phyloP scores from a whole-genome alignment of 2,329 filamentous ascomycete genomes.

The Phaeosphaeria sp. region DNA sequence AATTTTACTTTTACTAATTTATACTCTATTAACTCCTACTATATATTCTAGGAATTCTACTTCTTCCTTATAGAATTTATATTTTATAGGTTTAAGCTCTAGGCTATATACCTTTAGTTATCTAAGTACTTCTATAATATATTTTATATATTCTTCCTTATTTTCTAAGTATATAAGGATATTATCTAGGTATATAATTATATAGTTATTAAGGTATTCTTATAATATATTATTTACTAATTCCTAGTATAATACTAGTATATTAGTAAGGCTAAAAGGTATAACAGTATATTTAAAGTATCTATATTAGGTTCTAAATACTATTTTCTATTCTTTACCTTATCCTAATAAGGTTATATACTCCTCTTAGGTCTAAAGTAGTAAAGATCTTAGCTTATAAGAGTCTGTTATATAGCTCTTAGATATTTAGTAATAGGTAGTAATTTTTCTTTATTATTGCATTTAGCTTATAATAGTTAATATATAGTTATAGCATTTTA shows the following conservation, averaged over 20 bases:
- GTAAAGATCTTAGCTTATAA: slow-evolving; percentile 8
- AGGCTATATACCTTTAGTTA: slow-evolving; percentile 1
- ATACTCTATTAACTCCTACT: slow-evolving; percentile 7
- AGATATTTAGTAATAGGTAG: slow-evolving; percentile 15
- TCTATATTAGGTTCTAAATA: slow-evolving; percentile 7
- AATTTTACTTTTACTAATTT: slow-evolving; percentile 7
- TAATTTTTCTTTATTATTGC: slow-evolving; percentile 13
- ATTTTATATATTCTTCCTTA: neutral
- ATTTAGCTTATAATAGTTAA: slow-evolving; percentile 7
- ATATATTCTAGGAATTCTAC: slow-evolving; percentile 13
- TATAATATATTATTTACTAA: slow-evolving; percentile 10
- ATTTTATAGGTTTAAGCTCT: neutral
- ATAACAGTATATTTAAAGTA: slow-evolving; percentile 12
- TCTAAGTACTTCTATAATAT: neutral
- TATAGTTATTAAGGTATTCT: neutral
- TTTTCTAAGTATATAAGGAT: neutral
- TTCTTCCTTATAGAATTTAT: neutral
- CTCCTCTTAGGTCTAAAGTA: slow-evolving; percentile 10
- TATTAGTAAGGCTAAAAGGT: slow-evolving; percentile 6
- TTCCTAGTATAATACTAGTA: slow-evolving; percentile 5
- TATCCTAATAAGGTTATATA: slow-evolving; percentile 12
- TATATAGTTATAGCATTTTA: slow-evolving; percentile 4
- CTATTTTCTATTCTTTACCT: slow-evolving; percentile 14
- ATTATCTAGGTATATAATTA: neutral
- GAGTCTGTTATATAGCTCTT: slow-evolving; percentile 10